phyloP scores from a whole-genome alignment of 176 grass and related monocot genomes.

The Carex pumila region DNA sequence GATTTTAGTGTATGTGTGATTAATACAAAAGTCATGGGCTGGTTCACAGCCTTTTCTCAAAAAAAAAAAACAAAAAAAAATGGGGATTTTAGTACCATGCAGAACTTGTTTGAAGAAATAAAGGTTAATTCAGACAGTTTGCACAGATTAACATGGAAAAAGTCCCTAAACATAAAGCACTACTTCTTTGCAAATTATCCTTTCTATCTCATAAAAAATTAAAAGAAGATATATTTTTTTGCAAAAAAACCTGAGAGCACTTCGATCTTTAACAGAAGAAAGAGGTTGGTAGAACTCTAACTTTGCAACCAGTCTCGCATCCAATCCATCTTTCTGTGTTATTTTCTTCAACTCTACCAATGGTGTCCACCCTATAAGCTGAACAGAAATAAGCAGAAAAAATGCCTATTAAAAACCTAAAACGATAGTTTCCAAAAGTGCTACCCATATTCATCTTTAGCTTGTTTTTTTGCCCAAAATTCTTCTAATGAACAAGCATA shows the following conservation, averaged over 20 bases:
- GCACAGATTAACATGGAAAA: background rate
- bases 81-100: background rate
- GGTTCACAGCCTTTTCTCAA: no score
- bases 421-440: background rate
- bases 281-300: slow-evolving; percentile 75
- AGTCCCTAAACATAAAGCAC: background rate
- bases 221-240: slow-evolving; percentile 1
- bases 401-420: background rate
- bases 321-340: slow-evolving; percentile 47
- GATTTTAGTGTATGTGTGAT: background rate
- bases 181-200: background rate
- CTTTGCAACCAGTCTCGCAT: slow-evolving; percentile 56
- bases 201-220: background rate
- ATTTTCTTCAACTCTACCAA: slow-evolving; percentile 67
- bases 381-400: slow-evolving; percentile 11
- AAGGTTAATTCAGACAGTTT: background rate
- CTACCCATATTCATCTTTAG: background rate
- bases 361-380: slow-evolving; percentile 91
- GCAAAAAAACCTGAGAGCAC: slow-evolving; percentile 55
- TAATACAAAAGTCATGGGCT: no score
- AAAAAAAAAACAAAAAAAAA: no score
- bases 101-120: slow-evolving; percentile 6
- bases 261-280: slow-evolving; percentile 74
- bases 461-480: background rate
- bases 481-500: background rate